Percentiles rank a stretch among this genome's conserved stretches.
phyloP scores from a whole-genome alignment of 2,329 filamentous ascomycete genomes.

The Akanthomyces lecanii region DNA sequence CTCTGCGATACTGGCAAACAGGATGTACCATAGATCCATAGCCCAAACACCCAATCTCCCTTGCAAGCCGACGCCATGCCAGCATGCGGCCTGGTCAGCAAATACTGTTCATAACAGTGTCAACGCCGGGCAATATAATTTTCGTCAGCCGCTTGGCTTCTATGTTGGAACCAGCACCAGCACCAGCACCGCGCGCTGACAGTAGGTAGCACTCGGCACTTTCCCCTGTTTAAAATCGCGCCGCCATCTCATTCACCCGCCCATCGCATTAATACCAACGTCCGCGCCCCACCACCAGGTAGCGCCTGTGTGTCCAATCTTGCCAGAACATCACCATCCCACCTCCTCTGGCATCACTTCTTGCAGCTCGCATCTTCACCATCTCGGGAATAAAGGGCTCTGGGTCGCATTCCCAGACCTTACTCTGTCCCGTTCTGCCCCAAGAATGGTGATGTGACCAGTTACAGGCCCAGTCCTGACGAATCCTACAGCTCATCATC shows the following conservation, averaged over 20 bases:
- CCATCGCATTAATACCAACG: slow-evolving; percentile 1
- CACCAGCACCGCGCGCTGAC: not conserved
- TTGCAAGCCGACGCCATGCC: not conserved
- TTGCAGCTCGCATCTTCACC: not conserved
- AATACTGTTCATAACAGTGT: not conserved
- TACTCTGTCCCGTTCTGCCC: not conserved
- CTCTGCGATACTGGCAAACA: not conserved
- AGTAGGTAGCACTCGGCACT: not conserved
- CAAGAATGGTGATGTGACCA: slow-evolving; percentile 2
- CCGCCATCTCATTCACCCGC: slow-evolving; percentile 1
- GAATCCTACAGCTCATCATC: not conserved
- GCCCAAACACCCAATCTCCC: not conserved
- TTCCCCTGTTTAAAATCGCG: not conserved
- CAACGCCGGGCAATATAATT: not conserved
- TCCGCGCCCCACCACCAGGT: slow-evolving; percentile 7
- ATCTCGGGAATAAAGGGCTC: not conserved
- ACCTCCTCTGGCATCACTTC: not conserved
- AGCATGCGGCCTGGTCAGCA: not conserved
- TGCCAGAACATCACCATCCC: slow-evolving; percentile 1
- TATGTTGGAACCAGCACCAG: not conserved
- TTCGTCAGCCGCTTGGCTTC: not conserved
- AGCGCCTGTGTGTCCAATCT: slow-evolving; percentile 10
- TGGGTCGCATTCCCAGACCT: not conserved
- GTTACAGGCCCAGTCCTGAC: not conserved
- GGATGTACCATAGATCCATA: not conserved